Evolutionary conservation across 1,284 basidiomycete species (phyloP), one percentile per base, ranked within the genome.

Genomic region (Xerocomus nothofagi): DNA sequence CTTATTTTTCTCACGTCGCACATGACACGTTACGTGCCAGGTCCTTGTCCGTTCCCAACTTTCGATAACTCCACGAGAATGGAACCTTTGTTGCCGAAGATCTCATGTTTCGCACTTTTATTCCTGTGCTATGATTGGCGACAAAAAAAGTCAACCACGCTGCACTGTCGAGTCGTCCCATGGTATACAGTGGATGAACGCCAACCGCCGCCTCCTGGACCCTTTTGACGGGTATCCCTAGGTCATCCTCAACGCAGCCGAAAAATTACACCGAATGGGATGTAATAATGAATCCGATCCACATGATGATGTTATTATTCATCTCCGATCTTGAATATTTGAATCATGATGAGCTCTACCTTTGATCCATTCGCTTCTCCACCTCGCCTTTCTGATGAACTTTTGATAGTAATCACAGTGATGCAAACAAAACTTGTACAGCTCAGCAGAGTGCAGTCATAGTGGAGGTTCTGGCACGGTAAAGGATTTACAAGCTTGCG

Each of bases 61-160:
- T 66, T 30, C 63, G 54, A 34, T 64, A 65, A 47, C 59, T 71
- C 21, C 53, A 58, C 34, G 52, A 61, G 24, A 61, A 66, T 24
- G 69, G 68, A 10, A 44, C 55, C 2, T 52, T 50, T 12, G 30
- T 54, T 37, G 60, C 65, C 17, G 66, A 71, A 41, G 65, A 69
- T 11, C 63, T 71, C 24, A 65, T 76, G 49, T 62, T 70, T 39
- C 63, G 68, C 32, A 53, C 66, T 15, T 76, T 82, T 51, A 61
- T 76, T 11, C 77, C 34, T 79, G 76, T 44, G 66, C 79, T 15
- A 74, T 78, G 57, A 68, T 84, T 40, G 72, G 79, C 7, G 76
- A 78, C 57, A 86, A 82, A 64, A n/a, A 77, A 77, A 66, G 57
- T 82, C 36, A 78, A 83, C 45, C 82, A 85, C 51, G 67, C 70